Evolutionary conservation across 768 basidiomycete species (phyloP), one percentile per base, ranked within the genome.

Genomic region (Dentipellis fragilis): DNA sequence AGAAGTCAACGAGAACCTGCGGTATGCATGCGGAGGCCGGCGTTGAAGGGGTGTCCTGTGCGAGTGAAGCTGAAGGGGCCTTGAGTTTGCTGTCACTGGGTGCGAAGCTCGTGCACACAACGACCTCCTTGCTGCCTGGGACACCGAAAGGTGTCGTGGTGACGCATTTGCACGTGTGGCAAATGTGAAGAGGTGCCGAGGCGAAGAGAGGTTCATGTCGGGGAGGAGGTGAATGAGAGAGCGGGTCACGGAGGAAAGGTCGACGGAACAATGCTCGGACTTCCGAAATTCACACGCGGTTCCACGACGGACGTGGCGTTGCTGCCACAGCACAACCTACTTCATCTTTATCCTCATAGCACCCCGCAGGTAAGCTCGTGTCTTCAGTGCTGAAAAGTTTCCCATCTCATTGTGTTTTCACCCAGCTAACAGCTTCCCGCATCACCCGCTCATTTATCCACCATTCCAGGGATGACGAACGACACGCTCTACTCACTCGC

Each of bases 401-500:
- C 19, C 40, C 14, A 8, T 42, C 19, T 14, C 40, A 14, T 42
- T 14, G 14, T 9, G 40, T 42, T 2, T 19, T 14, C 10, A 6
- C 29, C 29, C 29, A 29, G 29, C 6, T 6, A 29, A 29, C 29
- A 29, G 29, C 29, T 29, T 29, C 29, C 10, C 16, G 29, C 11
- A 10, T 16, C 40, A 22, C 22, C 22, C 52, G 38, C 52, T 53
- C 42, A 8, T 53, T 53, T 19, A 40, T 19, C 37, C 11, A n/a
- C 52, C 14, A 22, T 19, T 2, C 36, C 39, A 40, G 93, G 91
- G 89, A 93, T 95, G 37, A 81, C 78, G 53, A 83, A 92, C 69
- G 72, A 80, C 58, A 90, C 89, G 6, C 77, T 95, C 37, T 89
- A 89, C 70, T 77, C 79, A 54, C 77, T 95, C 53, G 87, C 91